Percentiles rank a stretch among this genome's conserved stretches.
Evolutionary conservation across 176 grass and related monocot genomes (phyloP).

Genomic region (Microstegium vimineum): DNA sequence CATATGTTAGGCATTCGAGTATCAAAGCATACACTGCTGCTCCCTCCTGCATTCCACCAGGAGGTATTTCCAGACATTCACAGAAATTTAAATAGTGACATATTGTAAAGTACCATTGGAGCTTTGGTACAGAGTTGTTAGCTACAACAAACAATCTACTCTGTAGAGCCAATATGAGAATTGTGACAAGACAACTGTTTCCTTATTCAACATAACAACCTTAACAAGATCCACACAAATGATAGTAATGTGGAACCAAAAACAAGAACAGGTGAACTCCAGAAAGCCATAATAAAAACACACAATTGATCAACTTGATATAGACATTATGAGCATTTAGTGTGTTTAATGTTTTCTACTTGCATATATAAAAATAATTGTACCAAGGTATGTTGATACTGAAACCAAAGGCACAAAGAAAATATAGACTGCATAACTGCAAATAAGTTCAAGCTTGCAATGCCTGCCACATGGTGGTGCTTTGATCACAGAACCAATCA

Average conservation of each 20-base stretch:
- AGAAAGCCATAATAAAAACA: neutral
- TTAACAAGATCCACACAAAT: neutral
- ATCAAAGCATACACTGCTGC: too few species aligned
- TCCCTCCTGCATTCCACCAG: neutral
- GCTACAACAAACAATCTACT: neutral
- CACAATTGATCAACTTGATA: neutral
- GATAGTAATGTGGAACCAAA: neutral
- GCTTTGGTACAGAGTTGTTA: neutral
- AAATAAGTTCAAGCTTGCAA: neutral
- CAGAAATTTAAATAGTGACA: neutral
- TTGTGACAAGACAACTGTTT: neutral
- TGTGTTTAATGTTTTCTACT: neutral
- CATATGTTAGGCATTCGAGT: too few species aligned
- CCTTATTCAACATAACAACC: conserved; percentile 10
- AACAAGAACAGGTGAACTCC: neutral
- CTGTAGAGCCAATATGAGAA: neutral
- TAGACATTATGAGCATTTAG: neutral
- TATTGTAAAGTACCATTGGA: neutral
- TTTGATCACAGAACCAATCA: neutral
- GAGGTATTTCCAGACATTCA: neutral
- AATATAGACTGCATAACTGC: neutral
- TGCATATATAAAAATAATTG: neutral
- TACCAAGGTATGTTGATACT: neutral
- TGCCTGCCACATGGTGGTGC: neutral
- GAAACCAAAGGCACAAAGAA: neutral